Conservation (phyloP, 352 stramenopile species). For the Globisporangium cylindrosporum region DNA sequence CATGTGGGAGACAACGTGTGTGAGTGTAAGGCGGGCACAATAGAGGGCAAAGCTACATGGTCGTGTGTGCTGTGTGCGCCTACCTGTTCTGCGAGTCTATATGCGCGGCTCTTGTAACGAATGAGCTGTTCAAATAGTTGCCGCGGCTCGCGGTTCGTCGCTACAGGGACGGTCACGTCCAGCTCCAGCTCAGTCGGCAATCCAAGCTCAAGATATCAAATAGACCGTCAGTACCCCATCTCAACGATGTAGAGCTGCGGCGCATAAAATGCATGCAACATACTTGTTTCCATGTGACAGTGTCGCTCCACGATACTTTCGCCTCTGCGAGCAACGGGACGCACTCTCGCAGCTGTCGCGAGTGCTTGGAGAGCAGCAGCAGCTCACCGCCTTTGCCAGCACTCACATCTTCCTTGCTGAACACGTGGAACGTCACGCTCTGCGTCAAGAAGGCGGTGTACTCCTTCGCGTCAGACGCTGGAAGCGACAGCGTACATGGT, state of each 20-base stretch:
- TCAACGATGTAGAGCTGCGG: not conserved
- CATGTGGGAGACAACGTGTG: not conserved
- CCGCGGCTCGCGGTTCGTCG: slow-evolving; percentile 42
- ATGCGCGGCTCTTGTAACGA: slow-evolving; percentile 34
- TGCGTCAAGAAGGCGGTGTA: slow-evolving; percentile 37
- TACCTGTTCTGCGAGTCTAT: slow-evolving; percentile 43
- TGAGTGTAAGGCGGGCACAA: not conserved
- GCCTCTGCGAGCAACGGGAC: slow-evolving; percentile 47
- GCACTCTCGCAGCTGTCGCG: slow-evolving; percentile 41
- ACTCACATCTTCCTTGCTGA: slow-evolving; percentile 12
- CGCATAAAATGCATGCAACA: not conserved
- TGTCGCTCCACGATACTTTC: slow-evolving; percentile 38
- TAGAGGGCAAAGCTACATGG: not conserved
- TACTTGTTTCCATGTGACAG: slow-evolving; percentile 30
- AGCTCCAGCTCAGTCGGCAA: slow-evolving; percentile 29
- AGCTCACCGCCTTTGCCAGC: not conserved
- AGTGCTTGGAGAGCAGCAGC: slow-evolving; percentile 29
- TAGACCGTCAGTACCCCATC: not conserved
- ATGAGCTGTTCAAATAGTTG: slow-evolving; percentile 40
- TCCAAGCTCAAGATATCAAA: not conserved
- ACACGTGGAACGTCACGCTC: slow-evolving; percentile 40
- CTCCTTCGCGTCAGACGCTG: slow-evolving; percentile 19
- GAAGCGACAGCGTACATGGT: slow-evolving; percentile 36
- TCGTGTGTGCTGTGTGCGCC: not conserved
- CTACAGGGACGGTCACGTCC: slow-evolving; percentile 34